Evolutionary conservation across 140 eudicot genomes (phyloP).

Genomic region (Oenanthe javanica): DNA sequence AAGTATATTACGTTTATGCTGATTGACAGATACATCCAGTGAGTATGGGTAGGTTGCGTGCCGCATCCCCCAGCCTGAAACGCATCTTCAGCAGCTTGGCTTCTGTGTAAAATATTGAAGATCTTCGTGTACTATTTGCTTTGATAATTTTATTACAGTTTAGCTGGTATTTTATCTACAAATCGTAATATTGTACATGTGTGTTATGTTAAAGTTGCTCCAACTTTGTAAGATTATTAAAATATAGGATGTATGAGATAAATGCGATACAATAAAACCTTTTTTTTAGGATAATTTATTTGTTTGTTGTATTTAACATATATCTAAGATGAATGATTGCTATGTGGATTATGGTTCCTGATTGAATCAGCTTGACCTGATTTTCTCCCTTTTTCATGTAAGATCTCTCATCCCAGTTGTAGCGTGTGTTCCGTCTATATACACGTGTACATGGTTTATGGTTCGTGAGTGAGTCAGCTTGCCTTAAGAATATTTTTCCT

Average conservation of each 20-base stretch:
- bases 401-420: background rate
- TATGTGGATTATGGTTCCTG: background rate
- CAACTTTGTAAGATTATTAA: background rate
- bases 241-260: background rate
- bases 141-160: background rate
- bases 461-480: background rate
- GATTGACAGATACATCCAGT: slow-evolving; percentile 45
- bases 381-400: background rate
- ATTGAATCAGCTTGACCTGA: background rate
- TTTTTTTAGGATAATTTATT: background rate
- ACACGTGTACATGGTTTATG: background rate
- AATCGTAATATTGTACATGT: background rate
- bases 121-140: background rate
- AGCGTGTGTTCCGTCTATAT: too few relatives aligned
- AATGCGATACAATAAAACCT: background rate
- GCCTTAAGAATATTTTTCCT: background rate
- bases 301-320: background rate
- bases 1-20: background rate
- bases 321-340: background rate
- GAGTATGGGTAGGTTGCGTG: slow-evolving; percentile 61
- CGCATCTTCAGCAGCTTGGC: slow-evolving; percentile 81
- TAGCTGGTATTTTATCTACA: background rate
- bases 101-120: slow-evolving; percentile 26
- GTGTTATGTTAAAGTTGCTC: background rate
- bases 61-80: slow-evolving; percentile 74